A percentile compares a stretch with the other conserved stretches of the same genome.
phyloP scores from a whole-genome alignment of 2,329 filamentous ascomycete species.

The Scedosporium aurantiacum region DNA sequence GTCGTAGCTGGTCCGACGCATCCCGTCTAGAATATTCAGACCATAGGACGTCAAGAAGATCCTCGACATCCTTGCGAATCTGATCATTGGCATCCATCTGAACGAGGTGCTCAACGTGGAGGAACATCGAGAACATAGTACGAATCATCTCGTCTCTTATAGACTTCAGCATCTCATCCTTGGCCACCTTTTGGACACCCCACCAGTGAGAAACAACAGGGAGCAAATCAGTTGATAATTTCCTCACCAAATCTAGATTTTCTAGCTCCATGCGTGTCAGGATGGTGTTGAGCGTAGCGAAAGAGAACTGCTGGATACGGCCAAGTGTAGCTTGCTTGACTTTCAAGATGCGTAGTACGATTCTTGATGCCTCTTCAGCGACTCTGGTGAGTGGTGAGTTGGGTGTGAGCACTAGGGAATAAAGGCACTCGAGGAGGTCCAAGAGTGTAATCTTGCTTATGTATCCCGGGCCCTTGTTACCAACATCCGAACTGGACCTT shows the following conservation, averaged over 20 bases:
- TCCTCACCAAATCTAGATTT: constrained; percentile 50
- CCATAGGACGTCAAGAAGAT: constrained; percentile 61
- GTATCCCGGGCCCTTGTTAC: constrained; percentile 1
- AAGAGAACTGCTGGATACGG: constrained; percentile 58
- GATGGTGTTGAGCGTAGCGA: constrained; percentile 64
- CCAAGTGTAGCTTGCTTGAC: constrained; percentile 46
- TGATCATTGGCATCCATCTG: constrained; percentile 24
- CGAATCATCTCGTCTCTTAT: constrained; percentile 70
- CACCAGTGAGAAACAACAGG: constrained; percentile 68
- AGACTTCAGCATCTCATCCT: constrained; percentile 48
- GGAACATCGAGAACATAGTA: constrained; percentile 53
- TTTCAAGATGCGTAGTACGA: constrained; percentile 46
- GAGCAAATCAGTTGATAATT: constrained; percentile 49
- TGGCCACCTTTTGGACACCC: constrained; percentile 55
- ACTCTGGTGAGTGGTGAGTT: constrained; percentile 45
- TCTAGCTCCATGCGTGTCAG: constrained; percentile 58
- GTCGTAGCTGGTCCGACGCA: constrained; percentile 60
- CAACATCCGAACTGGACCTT: background rate
- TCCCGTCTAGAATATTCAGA: constrained; percentile 65
- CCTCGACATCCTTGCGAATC: constrained; percentile 41
- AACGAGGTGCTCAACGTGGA: constrained; percentile 50
- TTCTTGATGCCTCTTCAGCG: background rate
- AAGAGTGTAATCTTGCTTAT: constrained; percentile 18
- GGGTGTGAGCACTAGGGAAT: constrained; percentile 49
- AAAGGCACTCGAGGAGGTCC: constrained; percentile 54